These are phyloP conservation scores for Hypoxylon sp. DNA, from an alignment of 2,329 filamentous ascomycete species.

Conservation along the genomic window DNA sequence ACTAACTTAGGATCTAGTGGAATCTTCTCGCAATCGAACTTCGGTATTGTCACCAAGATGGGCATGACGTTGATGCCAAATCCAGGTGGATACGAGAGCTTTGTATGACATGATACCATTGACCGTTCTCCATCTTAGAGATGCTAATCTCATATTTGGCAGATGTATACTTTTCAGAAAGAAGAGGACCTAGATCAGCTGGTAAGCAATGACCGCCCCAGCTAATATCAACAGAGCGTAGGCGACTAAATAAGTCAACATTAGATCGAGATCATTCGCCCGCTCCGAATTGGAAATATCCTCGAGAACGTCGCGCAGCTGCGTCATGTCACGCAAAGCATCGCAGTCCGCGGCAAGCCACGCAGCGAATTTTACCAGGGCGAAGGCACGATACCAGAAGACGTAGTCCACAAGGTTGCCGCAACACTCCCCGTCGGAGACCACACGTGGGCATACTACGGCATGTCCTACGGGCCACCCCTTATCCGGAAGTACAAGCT, in stretches of 20 bases:
- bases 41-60: conserved; percentile 62
- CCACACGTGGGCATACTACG: conserved; percentile 49
- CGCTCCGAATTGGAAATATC: conserved; percentile 51
- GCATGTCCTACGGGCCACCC: conserved; percentile 48
- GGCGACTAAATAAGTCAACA: not conserved
- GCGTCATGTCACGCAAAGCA: conserved; percentile 48
- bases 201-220: conserved; percentile 40
- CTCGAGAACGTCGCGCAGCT: conserved; percentile 52
- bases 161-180: conserved; percentile 54
- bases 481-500: conserved; percentile 48
- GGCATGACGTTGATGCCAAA: conserved; percentile 62
- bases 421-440: conserved; percentile 46
- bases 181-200: conserved; percentile 59
- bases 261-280: conserved; percentile 57
- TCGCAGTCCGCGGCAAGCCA: conserved; percentile 49
- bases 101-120: conserved; percentile 37
- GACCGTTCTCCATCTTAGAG: not conserved
- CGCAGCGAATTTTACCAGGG: conserved; percentile 47
- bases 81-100: conserved; percentile 56
- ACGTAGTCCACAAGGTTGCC: conserved; percentile 45
- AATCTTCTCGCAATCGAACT: conserved; percentile 60
- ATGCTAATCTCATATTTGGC: conserved; percentile 45
- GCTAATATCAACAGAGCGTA: not conserved
- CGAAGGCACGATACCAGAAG: conserved; percentile 45
- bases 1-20: conserved; percentile 42